Evolutionary conservation across 2,329 filamentous ascomycete genomes (phyloP), one percentile per base, ranked within the genome.

Genomic region (Fusarium heterosporum): DNA sequence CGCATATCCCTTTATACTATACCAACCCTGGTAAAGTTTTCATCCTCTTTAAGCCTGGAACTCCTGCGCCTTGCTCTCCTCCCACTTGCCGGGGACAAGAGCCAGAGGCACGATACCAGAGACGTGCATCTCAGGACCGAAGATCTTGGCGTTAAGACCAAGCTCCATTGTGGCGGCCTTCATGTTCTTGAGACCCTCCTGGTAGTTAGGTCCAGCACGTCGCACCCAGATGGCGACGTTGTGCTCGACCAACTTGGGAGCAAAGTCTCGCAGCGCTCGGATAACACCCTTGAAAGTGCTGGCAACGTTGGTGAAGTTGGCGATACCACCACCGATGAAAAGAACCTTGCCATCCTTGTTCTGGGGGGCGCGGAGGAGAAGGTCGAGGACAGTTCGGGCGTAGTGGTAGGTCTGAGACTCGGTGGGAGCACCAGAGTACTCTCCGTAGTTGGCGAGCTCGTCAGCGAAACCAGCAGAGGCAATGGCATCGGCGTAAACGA

Each of bases 211-310:
- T 64, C 96, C 79, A 52, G 96, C 87, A 82, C 88, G 87, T 76
- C 88, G 85, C 68, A 98, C 94, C 96, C 95, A 98, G 85, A 98
- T 97, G 83, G 97, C 91, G 71, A 96, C 93, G 77, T 97, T 97
- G 90, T 99, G 96, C 88, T 99, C 96, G 78, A 89, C 89, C 73
- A 99, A 88, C 69, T 90, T 86, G 68, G 89, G 89, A 63, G 94
- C 88, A 73, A 95, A 93, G 83, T 98, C 96, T 71, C 95, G 90
- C 71, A 99, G 88, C 62, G 96, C 96, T 74, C 93, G 91, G 80
- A 99, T 99, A 81, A 99, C 95, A 85, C 96, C 96, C 89, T 99
- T 99, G 91, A 99, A 99, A 69, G 96, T 99, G 75, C 92, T 96
- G 64, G 96, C 96, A 55, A 99, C 96, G 84, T 98, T 99, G 87